phyloP scores from a whole-genome alignment of 345 rosid genomes.

The Cardamine resedifolia region DNA sequence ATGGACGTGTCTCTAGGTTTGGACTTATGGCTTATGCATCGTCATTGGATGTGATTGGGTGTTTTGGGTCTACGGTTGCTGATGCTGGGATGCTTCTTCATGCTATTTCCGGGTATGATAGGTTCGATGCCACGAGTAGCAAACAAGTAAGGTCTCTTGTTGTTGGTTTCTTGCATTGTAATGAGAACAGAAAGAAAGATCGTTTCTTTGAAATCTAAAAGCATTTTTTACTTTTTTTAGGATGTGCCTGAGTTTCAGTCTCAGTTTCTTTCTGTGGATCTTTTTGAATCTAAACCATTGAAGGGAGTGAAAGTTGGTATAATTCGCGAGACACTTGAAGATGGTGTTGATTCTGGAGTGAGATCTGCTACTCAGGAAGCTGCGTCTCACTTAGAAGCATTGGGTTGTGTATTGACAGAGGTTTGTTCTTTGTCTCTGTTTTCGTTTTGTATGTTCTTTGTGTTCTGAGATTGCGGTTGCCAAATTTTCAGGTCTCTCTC shows the following conservation, averaged over 20 bases:
- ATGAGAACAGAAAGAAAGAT: background rate
- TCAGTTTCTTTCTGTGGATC: slow-evolving; percentile 46
- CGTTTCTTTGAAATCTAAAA: background rate
- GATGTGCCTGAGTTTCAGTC: slow-evolving; percentile 72
- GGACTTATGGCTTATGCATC: slow-evolving; percentile 98
- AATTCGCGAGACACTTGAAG: slow-evolving; percentile 77
- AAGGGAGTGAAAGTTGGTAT: slow-evolving; percentile 80
- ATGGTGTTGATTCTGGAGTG: slow-evolving; percentile 77
- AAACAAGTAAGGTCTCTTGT: slow-evolving; percentile 51
- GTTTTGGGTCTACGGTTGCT: slow-evolving; percentile 82
- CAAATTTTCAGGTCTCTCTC: slow-evolving; percentile 60
- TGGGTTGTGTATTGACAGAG: slow-evolving; percentile 81
- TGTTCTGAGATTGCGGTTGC: slow-evolving; percentile 12
- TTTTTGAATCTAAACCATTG: slow-evolving; percentile 63
- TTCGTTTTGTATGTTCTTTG: background rate
- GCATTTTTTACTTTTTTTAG: slow-evolving; percentile 36
- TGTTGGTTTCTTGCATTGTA: background rate
- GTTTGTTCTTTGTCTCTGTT: slow-evolving; percentile 24
- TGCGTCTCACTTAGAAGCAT: slow-evolving; percentile 75
- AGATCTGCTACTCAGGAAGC: slow-evolving; percentile 64
- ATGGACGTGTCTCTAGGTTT: slow-evolving; percentile 92
- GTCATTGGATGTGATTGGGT: slow-evolving; percentile 88
- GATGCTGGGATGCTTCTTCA: slow-evolving; percentile 85
- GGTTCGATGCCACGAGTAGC: slow-evolving; percentile 80
- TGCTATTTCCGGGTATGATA: slow-evolving; percentile 81